Base-by-base conservation (phyloP, 306 rosid genomes). In the Carpinus viminea region DNA sequence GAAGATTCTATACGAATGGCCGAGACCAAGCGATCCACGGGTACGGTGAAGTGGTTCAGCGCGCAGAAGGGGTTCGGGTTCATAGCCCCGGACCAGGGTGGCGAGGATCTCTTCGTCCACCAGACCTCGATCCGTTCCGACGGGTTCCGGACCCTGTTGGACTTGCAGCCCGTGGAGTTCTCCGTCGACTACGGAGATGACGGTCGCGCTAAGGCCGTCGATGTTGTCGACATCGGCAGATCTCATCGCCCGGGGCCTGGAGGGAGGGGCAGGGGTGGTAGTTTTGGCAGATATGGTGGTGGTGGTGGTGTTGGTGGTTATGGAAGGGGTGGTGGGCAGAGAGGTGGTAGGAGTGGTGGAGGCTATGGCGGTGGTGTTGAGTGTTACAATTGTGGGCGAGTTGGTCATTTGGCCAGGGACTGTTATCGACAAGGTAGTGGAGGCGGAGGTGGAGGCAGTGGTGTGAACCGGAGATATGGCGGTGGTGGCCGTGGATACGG, bases 31-130 rank as follows among this genome's bases (percentile, higher is more conserved):
- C 85, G 91, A 84, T 81, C 85, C 18, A 85, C 82, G 36, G 96
- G 98, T 57, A 89, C 87, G 2, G 96, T 91, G n/a, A 91, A 79
- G 83, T 93, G 98, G 98, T 89, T 93, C 87, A 93, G 87, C 74
- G 86, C 91, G 0, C 87, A 89, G 73, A 91, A 87, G 61, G 98
- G 97, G 8, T 93, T 88, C 82, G 96, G 97, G 62, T 93, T 93
- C 88, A 93, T 93, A 18, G 84, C 90, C 28, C 90, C 96, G 1
- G 83, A 88, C 20, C 91, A 84, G 7, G 93, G 88, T 12, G 73
- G 79, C 52, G 91, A 86, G 0, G 97, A 93, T 71, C 94, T 93
- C 82, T 93, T 93, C 82, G 96, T 93, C 4, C 97, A 93, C 83
- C 91, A 91, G 81, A 91, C 96, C 21, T 85, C 96, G 21, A 93